Conservation (phyloP, 768 basidiomycete species). For the Pleurotus tuoliensis region DNA sequence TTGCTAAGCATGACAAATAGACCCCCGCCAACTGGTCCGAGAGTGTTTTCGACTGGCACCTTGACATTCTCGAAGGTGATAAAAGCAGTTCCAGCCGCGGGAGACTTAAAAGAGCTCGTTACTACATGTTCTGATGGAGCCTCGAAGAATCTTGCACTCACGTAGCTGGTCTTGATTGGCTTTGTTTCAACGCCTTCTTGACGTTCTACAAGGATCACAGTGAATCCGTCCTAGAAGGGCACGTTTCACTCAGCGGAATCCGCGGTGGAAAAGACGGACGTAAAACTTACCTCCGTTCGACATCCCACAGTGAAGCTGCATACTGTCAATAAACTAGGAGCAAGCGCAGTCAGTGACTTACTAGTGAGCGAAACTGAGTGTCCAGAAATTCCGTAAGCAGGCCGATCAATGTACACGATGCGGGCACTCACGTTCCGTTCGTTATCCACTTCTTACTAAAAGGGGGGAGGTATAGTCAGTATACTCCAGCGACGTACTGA, state of each 20-base stretch:
- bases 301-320: slow-evolving; percentile 39
- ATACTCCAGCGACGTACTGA: too few relatives aligned
- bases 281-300: slow-evolving; percentile 11
- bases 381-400: slow-evolving; percentile 46
- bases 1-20: slow-evolving; percentile 53
- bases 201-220: slow-evolving; percentile 83
- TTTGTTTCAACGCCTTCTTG: slow-evolving; percentile 81
- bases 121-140: background rate
- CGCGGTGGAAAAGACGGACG: background rate
- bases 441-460: slow-evolving; percentile 67
- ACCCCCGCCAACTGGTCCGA: slow-evolving; percentile 65
- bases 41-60: slow-evolving; percentile 80
- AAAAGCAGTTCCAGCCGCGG: slow-evolving; percentile 79
- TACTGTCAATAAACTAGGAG: too few relatives aligned
- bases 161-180: slow-evolving; percentile 71
- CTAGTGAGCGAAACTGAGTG: slow-evolving; percentile 24
- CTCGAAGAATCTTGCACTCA: slow-evolving; percentile 11
- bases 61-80: slow-evolving; percentile 77
- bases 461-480: background rate
- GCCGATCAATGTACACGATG: slow-evolving; percentile 68
- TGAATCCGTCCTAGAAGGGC: slow-evolving; percentile 52
- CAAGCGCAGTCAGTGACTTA: slow-evolving; percentile 18
- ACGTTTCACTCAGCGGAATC: too few relatives aligned
- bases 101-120: slow-evolving; percentile 27
- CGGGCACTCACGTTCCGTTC: slow-evolving; percentile 56